These are phyloP conservation scores for Ophiorrhiza pumila DNA, from an alignment of 257 asterid species.

Conservation along the genomic window DNA sequence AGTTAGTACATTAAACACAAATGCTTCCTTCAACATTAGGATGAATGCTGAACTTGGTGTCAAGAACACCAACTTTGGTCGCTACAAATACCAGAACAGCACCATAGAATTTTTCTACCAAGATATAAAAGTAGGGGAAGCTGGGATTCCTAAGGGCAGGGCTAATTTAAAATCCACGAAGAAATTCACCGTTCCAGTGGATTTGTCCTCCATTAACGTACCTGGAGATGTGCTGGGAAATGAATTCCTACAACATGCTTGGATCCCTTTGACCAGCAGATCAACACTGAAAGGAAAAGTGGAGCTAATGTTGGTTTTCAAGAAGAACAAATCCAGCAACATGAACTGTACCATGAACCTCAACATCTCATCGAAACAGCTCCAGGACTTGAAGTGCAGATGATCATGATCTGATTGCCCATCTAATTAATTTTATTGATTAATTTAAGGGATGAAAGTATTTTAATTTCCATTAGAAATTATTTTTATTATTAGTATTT, in stretches of 20 bases:
- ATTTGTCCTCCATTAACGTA: slow-evolving; percentile 18
- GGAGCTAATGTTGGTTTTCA: slow-evolving; percentile 32
- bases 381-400: slow-evolving; percentile 6
- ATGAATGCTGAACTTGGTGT: slow-evolving; percentile 28
- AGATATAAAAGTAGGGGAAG: slow-evolving; percentile 27
- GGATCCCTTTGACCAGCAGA: slow-evolving; percentile 24
- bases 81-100: slow-evolving; percentile 27
- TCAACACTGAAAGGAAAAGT: slow-evolving; percentile 39
- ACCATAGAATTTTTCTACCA: slow-evolving; percentile 29
- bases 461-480: too few relatives aligned
- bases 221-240: slow-evolving; percentile 4
- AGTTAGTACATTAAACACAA: neutral
- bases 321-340: slow-evolving; percentile 33
- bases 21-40: slow-evolving; percentile 22
- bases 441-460: too few relatives aligned
- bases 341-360: slow-evolving; percentile 39
- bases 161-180: slow-evolving; percentile 24
- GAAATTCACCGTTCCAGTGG: slow-evolving; percentile 18
- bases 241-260: slow-evolving; percentile 20
- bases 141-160: slow-evolving; percentile 4
- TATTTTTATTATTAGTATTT: too few relatives aligned
- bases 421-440: too few relatives aligned
- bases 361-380: slow-evolving; percentile 6
- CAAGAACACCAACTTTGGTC: slow-evolving; percentile 44
- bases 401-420: neutral